Base-by-base conservation (phyloP, 2,329 filamentous ascomycete genomes). In the Aureobasidium zeae region DNA sequence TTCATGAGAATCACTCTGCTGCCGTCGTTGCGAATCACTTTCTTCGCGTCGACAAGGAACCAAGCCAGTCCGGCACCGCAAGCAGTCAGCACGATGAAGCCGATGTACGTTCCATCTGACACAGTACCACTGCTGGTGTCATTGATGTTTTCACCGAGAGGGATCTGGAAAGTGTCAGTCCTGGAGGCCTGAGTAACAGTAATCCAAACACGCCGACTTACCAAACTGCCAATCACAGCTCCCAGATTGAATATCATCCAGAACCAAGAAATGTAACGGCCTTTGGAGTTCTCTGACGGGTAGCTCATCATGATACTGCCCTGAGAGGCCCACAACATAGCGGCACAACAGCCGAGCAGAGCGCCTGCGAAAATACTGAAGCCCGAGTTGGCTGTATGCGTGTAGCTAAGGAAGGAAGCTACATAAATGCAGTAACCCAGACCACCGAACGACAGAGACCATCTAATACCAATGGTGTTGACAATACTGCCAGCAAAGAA, bases 161-260 rank as follows among this genome's bases (percentile, higher is more conserved):
- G 81, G 49, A 86, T 83, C 71, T 74, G 48, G 17, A 30, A 25
- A 4, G 13, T 32, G 34, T 48, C 26, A 39, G 34, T 28, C 24
- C 4, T 5, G 13, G 8, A 5, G n/a, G 28, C 13, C 22, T 15
- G 11, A 8, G 19, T 11, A n/a, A 3, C 12, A n/a, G 4, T 8
- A 5, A 16, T 5, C 11, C 5, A 24, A 13, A 13, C 3, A 5
- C 3, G 5, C 13, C 22, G 32, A 60, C 72, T 60, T 63, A 77
- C 74, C 68, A 79, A 59, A 56, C 81, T 79, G 49, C 88, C 88
- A 61, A 95, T 86, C 49, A 94, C 87, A 55, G 80, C 87, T 54
- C 88, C 88, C 47, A 88, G 64, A 64, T 94, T 94, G 73, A 94
- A 95, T 57, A 95, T 93, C 61, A 87, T 79, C 88, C 88, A 94